phyloP scores from a whole-genome alignment of 176 grass and related monocot genomes.

The Musa schizocarpa region DNA sequence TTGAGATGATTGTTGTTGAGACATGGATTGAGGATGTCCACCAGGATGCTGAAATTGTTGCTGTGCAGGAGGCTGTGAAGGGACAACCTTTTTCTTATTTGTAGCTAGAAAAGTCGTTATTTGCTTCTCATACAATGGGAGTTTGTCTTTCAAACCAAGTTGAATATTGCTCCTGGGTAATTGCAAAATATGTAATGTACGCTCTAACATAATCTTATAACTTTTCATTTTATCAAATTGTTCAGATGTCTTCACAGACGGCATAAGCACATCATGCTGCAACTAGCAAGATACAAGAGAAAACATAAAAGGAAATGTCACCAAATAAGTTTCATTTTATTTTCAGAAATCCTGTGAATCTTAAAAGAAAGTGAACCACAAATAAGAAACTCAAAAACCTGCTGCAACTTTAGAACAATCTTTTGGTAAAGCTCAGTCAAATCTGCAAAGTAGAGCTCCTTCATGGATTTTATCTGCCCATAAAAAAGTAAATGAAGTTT shows the following conservation, averaged over 20 bases:
- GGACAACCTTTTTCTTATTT: conserved; percentile 37
- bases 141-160: conserved; percentile 36
- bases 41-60: conserved; percentile 45
- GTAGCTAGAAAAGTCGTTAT: conserved; percentile 46
- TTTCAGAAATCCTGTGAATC: not conserved
- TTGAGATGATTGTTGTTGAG: conserved; percentile 48
- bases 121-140: conserved; percentile 52
- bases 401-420: conserved; percentile 55
- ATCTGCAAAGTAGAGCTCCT: conserved; percentile 55
- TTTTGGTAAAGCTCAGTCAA: conserved; percentile 54
- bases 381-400: conserved; percentile 15
- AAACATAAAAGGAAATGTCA: not conserved
- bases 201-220: conserved; percentile 50
- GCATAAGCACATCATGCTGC: conserved; percentile 38
- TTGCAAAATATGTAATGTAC: conserved; percentile 39
- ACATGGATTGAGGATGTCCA: conserved; percentile 37
- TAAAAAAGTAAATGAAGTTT: conserved; percentile 5
- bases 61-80: conserved; percentile 33
- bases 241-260: conserved; percentile 30
- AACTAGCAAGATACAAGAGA: not conserved
- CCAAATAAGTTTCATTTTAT: not conserved
- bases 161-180: conserved; percentile 41
- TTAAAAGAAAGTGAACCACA: not conserved
- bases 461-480: conserved; percentile 63
- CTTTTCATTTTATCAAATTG: conserved; percentile 59